Evolutionary conservation across 805 yeast species (phyloP), one percentile per base, ranked within the genome.

Genomic region (Saccharomycopsis guyanensis): DNA sequence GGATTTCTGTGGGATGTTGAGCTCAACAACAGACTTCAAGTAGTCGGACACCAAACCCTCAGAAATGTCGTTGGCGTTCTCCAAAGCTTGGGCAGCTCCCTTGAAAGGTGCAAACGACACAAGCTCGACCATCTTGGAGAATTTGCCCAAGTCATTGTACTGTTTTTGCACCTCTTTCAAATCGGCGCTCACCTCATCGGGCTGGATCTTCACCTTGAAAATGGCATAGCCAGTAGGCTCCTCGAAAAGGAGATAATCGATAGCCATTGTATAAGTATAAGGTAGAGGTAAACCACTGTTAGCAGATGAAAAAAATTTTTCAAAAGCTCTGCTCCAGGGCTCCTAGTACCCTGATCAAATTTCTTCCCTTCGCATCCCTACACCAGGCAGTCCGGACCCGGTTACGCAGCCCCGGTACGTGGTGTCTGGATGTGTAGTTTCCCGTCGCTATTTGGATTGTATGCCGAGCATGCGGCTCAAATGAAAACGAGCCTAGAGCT

Each of bases 21-120:
- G 72, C 69, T 91, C 97, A 57, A 93, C 70, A 47, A 93, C 76
- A 34, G 94, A 78, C 66, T 86, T 87, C 69, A 93, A 77, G 69
- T 85, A 86, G 58, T 93, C 97, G 50, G 89, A 83, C 47, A 91
- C 95, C 58, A 89, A 76, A 61, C 98, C 98, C 71, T 93, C 98
- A 55, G 96, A 86, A 58, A 93, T 84, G 64, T 93, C 97, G 64
- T 93, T 93, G 57, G 97, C 97, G 64, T 93, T 93, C 69, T 91
- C 97, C 61, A 93, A 78, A 51, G 98, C 98, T 69, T 93, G 97
- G 44, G 98, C 97, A 52, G 98, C 98, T 60, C 97, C 97, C 69
- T 93, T 89, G 77, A 93, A 93, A 42, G 98, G 98, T 51, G 96
- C 95, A 69, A 93, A 93, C 13, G 96, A 85, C 23, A 86, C 94